Conservation (phyloP, 371 early-diverging fungal genomes). For the Rhizomucor pusillus region DNA sequence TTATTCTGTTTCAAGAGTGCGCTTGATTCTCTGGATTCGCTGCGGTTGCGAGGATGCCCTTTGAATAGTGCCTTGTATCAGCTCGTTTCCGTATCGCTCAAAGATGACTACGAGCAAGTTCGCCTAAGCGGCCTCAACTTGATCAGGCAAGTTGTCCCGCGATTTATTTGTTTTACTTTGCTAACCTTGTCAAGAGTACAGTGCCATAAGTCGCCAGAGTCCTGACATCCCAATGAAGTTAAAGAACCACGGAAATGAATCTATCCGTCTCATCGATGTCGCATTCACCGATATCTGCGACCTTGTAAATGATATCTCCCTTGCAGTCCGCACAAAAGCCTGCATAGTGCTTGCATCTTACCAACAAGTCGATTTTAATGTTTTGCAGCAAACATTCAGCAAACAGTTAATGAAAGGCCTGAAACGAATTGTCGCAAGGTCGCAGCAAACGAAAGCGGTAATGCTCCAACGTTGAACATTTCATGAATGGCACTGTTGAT, state of each 20-base stretch:
- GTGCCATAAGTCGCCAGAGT: slow-evolving; percentile 48
- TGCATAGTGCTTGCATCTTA: slow-evolving; percentile 66
- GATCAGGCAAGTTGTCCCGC: slow-evolving; percentile 51
- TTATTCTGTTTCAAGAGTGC: slow-evolving; percentile 36
- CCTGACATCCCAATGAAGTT: slow-evolving; percentile 46
- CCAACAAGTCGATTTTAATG: slow-evolving; percentile 53
- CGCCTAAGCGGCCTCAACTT: slow-evolving; percentile 64
- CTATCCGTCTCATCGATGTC: slow-evolving; percentile 68
- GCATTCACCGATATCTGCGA: slow-evolving; percentile 77
- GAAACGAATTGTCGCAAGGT: slow-evolving; percentile 12
- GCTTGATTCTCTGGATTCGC: slow-evolving; percentile 47
- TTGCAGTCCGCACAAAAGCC: slow-evolving; percentile 67
- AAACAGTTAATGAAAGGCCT: slow-evolving; percentile 74
- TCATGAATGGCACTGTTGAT: no score
- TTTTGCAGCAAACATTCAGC: slow-evolving; percentile 71
- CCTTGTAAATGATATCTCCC: slow-evolving; percentile 71
- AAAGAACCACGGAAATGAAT: slow-evolving; percentile 45
- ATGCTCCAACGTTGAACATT: no score
- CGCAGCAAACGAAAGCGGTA: not conserved
- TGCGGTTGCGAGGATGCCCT: slow-evolving; percentile 49
- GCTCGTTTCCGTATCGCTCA: slow-evolving; percentile 54
- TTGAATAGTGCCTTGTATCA: slow-evolving; percentile 53
- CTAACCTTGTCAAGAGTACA: slow-evolving; percentile 4
- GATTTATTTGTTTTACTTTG: not conserved
- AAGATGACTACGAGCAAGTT: slow-evolving; percentile 71